A percentile compares a stretch with the other conserved stretches of the same genome.
Conservation (phyloP, 2,329 filamentous ascomycete species). For the Dothidotthia symphoricarpi region DNA sequence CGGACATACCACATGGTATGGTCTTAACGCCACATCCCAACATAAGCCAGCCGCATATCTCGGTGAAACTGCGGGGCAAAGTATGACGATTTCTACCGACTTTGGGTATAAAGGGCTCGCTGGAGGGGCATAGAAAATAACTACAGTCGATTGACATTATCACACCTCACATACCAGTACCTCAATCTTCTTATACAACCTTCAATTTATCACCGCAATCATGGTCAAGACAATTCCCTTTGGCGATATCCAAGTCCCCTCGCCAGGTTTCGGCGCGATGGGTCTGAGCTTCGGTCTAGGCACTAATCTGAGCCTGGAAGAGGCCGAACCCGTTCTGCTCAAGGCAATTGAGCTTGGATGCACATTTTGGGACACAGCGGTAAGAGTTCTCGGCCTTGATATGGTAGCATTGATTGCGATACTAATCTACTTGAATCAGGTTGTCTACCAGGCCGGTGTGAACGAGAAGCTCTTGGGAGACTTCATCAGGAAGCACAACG, state of each 20-base stretch:
- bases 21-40: too few species aligned
- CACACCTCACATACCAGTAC: too few species aligned
- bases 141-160: too few species aligned
- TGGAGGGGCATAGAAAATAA: too few species aligned
- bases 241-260: slow-evolving; percentile 42
- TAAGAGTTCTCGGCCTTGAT: not conserved
- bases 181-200: too few species aligned
- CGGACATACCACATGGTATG: too few species aligned
- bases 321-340: slow-evolving; percentile 52
- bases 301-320: slow-evolving; percentile 40
- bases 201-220: too few species aligned
- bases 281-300: slow-evolving; percentile 50
- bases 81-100: too few species aligned
- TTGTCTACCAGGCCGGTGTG: slow-evolving; percentile 21
- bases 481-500: slow-evolving; percentile 28
- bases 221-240: slow-evolving; percentile 26
- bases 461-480: slow-evolving; percentile 31
- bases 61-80: too few species aligned
- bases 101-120: too few species aligned
- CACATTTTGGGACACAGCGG: slow-evolving; percentile 53
- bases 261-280: slow-evolving; percentile 58
- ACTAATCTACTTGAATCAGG: slow-evolving; percentile 4
- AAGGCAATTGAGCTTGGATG: slow-evolving; percentile 52
- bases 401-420: too few species aligned
- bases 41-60: too few species aligned